A percentile compares a stretch with the other conserved stretches of the same genome.
These are phyloP conservation scores for Penicillium crustosum DNA, from an alignment of 2,329 filamentous ascomycete genomes.

Conservation along the genomic window DNA sequence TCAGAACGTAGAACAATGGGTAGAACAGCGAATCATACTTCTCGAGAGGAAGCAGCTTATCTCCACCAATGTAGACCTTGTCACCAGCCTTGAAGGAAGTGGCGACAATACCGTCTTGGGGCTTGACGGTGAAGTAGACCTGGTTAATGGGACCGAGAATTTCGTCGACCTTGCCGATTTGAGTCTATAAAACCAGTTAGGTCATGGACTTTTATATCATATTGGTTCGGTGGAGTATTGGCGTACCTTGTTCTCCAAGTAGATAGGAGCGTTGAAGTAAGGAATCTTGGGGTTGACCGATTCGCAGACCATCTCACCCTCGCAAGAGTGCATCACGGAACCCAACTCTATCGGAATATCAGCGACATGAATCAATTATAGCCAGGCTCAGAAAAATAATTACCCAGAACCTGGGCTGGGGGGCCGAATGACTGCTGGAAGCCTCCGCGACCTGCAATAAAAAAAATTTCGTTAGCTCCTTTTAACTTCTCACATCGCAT, in stretches of 20 bases:
- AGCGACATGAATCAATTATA: constrained; percentile 24
- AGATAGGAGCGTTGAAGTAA: constrained; percentile 98
- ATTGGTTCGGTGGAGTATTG: not conserved
- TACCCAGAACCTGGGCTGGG: constrained; percentile 61
- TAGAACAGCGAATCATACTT: constrained; percentile 51
- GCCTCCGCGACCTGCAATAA: constrained; percentile 58
- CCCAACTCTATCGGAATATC: constrained; percentile 71
- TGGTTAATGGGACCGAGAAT: constrained; percentile 96
- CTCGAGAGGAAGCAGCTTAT: constrained; percentile 93
- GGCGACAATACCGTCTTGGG: constrained; percentile 92
- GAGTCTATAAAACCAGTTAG: constrained; percentile 55
- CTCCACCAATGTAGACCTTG: constrained; percentile 93
- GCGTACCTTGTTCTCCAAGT: constrained; percentile 91
- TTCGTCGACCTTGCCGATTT: constrained; percentile 96
- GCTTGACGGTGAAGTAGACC: constrained; percentile 98
- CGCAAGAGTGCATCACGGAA: constrained; percentile 87
- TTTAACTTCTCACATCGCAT: constrained; percentile 5
- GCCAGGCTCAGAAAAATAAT: constrained; percentile 17
- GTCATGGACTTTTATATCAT: not conserved
- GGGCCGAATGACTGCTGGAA: constrained; percentile 64
- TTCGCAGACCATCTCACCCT: constrained; percentile 97
- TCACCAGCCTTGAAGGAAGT: constrained; percentile 93
- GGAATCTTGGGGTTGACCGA: constrained; percentile 93
- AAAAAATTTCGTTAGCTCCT: constrained; percentile 39
- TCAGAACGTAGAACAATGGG: constrained; percentile 14